phyloP scores from a whole-genome alignment of 2,329 filamentous ascomycete genomes.

The Sporothrix luriei region DNA sequence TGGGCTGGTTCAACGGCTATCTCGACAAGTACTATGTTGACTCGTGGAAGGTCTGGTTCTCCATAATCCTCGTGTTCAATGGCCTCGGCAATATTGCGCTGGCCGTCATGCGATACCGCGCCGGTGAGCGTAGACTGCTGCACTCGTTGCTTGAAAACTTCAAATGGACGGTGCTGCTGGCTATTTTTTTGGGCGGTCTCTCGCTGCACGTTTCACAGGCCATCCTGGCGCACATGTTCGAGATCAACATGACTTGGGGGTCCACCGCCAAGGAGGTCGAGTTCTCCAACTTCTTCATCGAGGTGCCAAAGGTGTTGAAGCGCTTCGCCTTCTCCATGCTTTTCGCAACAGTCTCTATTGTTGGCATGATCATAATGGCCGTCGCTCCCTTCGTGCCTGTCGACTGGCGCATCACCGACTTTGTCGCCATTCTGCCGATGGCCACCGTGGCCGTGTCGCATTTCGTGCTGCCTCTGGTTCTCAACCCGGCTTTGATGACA shows the following conservation, averaged over 20 bases:
- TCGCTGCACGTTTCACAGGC: conserved; percentile 81
- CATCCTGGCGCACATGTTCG: conserved; percentile 78
- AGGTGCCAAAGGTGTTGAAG: conserved; percentile 76
- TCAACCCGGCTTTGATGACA: conserved; percentile 79
- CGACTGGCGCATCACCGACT: conserved; percentile 68
- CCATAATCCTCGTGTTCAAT: conserved; percentile 77
- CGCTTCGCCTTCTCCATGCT: conserved; percentile 75
- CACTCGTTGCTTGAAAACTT: conserved; percentile 64
- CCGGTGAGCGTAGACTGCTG: conserved; percentile 64
- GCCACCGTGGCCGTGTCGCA: conserved; percentile 69
- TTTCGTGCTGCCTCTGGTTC: conserved; percentile 68
- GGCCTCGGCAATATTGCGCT: conserved; percentile 72
- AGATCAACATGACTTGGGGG: conserved; percentile 84
- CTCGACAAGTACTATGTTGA: conserved; percentile 80
- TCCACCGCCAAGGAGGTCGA: conserved; percentile 81
- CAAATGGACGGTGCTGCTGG: conserved; percentile 73
- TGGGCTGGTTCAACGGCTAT: conserved; percentile 75
- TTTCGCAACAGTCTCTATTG: conserved; percentile 61
- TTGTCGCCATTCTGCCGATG: conserved; percentile 77
- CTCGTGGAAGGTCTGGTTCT: conserved; percentile 78
- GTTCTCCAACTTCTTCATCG: conserved; percentile 81
- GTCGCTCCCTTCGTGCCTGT: conserved; percentile 65
- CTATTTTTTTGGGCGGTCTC: conserved; percentile 80
- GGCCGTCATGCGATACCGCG: conserved; percentile 71
- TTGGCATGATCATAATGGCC: conserved; percentile 66